These are phyloP conservation scores for Dichotomopilus funicola DNA, from an alignment of 2,329 filamentous ascomycete genomes.

Conservation along the genomic window DNA sequence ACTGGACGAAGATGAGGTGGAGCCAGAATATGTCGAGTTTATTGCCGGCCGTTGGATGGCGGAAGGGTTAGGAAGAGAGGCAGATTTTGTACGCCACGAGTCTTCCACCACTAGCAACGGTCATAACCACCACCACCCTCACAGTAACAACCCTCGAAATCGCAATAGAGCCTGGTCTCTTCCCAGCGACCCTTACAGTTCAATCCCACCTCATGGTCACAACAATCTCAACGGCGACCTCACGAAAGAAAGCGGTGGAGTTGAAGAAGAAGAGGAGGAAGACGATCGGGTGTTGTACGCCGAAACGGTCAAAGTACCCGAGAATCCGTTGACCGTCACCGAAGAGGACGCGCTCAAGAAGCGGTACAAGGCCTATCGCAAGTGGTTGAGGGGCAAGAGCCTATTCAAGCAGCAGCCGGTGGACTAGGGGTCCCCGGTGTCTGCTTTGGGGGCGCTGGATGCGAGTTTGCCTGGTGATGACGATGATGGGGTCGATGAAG, in stretches of 20 bases:
- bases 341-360: constrained; percentile 87
- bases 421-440: constrained; percentile 32
- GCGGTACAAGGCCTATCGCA: constrained; percentile 90
- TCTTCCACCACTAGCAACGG: neutral
- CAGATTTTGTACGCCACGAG: constrained; percentile 37
- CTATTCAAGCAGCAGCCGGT: constrained; percentile 85
- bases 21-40: constrained; percentile 73
- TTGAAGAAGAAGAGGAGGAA: constrained; percentile 42
- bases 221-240: neutral
- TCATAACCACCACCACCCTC: neutral
- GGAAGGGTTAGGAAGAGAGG: constrained; percentile 47
- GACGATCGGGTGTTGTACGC: constrained; percentile 67
- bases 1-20: constrained; percentile 35
- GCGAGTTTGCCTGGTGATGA: neutral
- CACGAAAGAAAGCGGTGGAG: neutral
- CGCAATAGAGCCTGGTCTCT: too few species aligned
- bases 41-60: constrained; percentile 62
- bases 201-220: neutral
- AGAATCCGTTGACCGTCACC: constrained; percentile 80
- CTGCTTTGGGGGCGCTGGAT: neutral
- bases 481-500: neutral
- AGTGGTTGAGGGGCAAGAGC: constrained; percentile 92
- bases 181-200: too few species aligned
- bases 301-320: constrained; percentile 68
- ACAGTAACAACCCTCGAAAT: neutral